phyloP scores from a whole-genome alignment of 192 early-diverging fungal species.

The Phycomyces nitens region DNA sequence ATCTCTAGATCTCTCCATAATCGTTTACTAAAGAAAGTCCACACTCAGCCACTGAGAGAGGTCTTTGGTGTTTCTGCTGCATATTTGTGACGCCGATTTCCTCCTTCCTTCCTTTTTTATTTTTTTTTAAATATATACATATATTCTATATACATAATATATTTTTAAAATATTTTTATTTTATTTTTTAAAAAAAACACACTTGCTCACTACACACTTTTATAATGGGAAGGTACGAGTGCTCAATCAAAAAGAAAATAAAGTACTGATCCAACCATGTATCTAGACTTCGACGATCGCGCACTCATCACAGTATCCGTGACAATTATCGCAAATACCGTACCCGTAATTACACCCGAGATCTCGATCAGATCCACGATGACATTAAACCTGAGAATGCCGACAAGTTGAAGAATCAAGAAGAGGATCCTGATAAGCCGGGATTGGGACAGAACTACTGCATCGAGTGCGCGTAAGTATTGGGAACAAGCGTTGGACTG shows the following conservation, averaged over 20 bases:
- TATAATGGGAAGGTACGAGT: neutral
- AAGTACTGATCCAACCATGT: no score
- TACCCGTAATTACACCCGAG: slow-evolving; percentile 83
- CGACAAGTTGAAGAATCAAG: slow-evolving; percentile 54
- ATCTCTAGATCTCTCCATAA: slow-evolving; percentile 41
- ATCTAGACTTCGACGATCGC: slow-evolving; percentile 46
- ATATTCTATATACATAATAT: no score
- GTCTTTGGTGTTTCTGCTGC: neutral
- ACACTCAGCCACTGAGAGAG: slow-evolving; percentile 15
- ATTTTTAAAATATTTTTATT: no score
- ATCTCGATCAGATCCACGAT: slow-evolving; percentile 93
- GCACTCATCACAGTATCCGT: slow-evolving; percentile 59
- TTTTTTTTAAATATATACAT: slow-evolving; percentile 11
- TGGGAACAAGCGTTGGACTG: no score
- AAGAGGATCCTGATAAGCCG: slow-evolving; percentile 80
- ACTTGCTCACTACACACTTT: no score
- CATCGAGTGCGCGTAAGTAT: slow-evolving; percentile 68
- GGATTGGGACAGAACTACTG: slow-evolving; percentile 92
- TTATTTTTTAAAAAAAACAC: no score
- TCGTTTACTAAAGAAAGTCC: slow-evolving; percentile 10
- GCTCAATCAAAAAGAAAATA: no score
- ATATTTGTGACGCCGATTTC: neutral
- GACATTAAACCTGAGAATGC: slow-evolving; percentile 77
- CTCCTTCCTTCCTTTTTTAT: slow-evolving; percentile 26
- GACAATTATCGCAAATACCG: slow-evolving; percentile 80